Base-by-base conservation (phyloP, 78 protist genomes). In the Parvularia atlantis region DNA sequence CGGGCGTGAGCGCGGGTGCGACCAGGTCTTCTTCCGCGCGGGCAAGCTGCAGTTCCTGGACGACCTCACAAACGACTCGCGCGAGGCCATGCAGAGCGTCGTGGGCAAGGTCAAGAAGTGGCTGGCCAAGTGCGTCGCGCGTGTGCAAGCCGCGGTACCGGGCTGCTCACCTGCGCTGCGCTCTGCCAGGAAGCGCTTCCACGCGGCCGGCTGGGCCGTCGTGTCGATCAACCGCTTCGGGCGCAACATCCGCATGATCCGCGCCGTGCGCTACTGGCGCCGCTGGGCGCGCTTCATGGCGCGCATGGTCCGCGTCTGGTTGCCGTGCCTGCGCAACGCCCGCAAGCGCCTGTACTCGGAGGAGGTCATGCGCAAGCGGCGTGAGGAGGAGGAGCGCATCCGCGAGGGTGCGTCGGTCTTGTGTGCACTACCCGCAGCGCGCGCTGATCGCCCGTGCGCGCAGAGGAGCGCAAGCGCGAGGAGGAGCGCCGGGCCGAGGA, bases 21-120 rank as follows among this genome's bases (percentile, higher is more conserved):
- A n/a, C 7, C 13, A 44, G 50, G 66, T 61, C 30, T 63, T 63
- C 54, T 63, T 63, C 69, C 69, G 69, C 22, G 52, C 56, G 0
- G 69, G 69, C 30, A 5, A 22, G 31, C 69, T 63, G 33, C 54
- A 53, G 6, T 43, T 63, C 26, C 13, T 63, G 48, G 69, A 63
- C 31, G 69, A 63, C 14, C 54, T 63, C n/a, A 7, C 26, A 17
- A 39, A 4, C 50, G 66, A 26, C 24, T 24, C 24, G 0, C 52
- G 66, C 6, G 66, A 61, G 24, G 20, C 36, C 31, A 61, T 61
- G 24, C 39, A 40, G 17, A 0, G 6, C 33, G 31, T 61, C 31
- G 66, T 61, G 10, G 66, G 66, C 50, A 36, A 35, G 50, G 66
- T 61, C 16, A 1, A 13, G 5, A 13, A 14, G 50, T 61, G 66